Evolutionary conservation across 1,284 basidiomycete genomes (phyloP), one percentile per base, ranked within the genome.

Genomic region (Papiliotrema terrestris): DNA sequence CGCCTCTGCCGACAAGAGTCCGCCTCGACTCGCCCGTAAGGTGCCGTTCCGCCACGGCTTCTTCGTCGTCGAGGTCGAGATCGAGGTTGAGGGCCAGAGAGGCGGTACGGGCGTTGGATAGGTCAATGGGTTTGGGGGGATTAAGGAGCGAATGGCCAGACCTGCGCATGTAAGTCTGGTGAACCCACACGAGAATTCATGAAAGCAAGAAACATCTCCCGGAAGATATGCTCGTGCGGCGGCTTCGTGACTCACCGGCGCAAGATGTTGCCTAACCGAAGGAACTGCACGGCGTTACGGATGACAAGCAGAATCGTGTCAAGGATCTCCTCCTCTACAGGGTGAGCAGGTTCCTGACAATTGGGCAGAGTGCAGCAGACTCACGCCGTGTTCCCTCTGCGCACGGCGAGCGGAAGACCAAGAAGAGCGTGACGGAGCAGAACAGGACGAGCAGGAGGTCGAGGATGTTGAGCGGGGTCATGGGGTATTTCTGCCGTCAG

Each of bases 61-160:
- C 72, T 41, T 79, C 86, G 83, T 63, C 89, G 81, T 66, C 87
- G 78, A 72, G 83, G 82, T 67, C 87, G 79, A 72, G 84, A 77
- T 74, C 88, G 78, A 66, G 84, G 81, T 67, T 86, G 78, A 74
- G 84, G 80, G 75, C 77, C 49, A 74, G 65, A 3, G 69, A 71
- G 38, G 76, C 77, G 2, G 72, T 63, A 2, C 77, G 70, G 0
- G 79, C 80, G 52, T 78, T 73, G 11, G 72, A 74, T n/a, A 96
- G 86, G 72, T 96, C 92, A 68, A 97, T 96, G 0, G 91, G 90
- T 67, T 88, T 91, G 8, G 93, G 91, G 47, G 87, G 85, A 22
- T 90, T 86, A 75, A 96, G 91, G 66, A 96, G 89, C 1, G 91
- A 94, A 68, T 94, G 91, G 0, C 93, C 93, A 50, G 91, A 95